Evolutionary conservation across 768 basidiomycete species (phyloP).

Genomic region (Naganishia vaughanmartiniae): DNA sequence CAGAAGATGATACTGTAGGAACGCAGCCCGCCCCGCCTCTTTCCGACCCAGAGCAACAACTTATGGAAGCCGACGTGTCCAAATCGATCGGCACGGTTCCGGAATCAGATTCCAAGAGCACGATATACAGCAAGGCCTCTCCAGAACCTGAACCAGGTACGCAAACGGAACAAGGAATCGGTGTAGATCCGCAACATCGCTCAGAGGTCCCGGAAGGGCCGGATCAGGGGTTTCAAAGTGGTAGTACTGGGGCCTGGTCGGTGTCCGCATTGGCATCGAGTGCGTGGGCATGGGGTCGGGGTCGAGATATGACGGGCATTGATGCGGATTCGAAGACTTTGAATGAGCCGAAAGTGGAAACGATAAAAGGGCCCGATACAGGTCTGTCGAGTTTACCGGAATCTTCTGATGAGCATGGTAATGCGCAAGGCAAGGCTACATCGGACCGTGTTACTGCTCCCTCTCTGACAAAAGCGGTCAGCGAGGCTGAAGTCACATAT

Average conservation of each 20-base stretch:
- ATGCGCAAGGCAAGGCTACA: not conserved
- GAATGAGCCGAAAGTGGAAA: not conserved
- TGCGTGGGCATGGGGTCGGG: constrained; percentile 7
- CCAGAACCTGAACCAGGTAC: not conserved
- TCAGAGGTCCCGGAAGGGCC: constrained; percentile 7
- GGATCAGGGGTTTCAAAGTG: not conserved
- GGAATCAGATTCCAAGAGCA: not conserved
- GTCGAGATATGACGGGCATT: not conserved
- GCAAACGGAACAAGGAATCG: constrained; percentile 15
- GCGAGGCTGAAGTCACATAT: not conserved
- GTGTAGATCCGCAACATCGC: constrained; percentile 5
- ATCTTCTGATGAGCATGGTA: not conserved
- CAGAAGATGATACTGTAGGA: not conserved
- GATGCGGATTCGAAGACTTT: not conserved
- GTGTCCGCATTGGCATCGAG: not conserved
- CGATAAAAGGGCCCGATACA: not conserved
- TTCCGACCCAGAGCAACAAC: constrained; percentile 2
- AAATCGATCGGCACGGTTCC: not conserved
- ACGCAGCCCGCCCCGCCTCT: not conserved
- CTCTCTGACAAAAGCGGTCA: not conserved
- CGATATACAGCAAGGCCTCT: not conserved
- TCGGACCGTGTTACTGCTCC: not conserved
- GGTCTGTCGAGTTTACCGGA: not conserved
- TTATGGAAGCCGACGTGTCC: not conserved
- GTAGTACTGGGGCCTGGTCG: not conserved